Base-by-base conservation (phyloP, 345 rosid genomes). In the Euphorbia peplus region DNA sequence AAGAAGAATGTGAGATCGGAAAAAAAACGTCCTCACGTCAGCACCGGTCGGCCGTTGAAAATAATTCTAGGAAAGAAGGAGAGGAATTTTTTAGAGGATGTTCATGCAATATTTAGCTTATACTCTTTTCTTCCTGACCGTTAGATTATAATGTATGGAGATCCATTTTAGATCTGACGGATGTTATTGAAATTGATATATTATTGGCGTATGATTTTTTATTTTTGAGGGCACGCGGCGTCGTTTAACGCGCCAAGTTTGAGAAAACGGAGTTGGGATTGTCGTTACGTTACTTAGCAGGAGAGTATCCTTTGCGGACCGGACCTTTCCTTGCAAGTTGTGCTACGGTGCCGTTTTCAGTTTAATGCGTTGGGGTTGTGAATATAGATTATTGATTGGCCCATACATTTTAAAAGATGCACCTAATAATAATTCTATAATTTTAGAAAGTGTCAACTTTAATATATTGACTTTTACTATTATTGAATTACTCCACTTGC, bases 31-130 rank as follows among this genome's bases (percentile, higher is more conserved):
- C 14, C 8, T 39, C 41, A 42, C 63, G 69, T 71, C 74, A n/a
- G 47, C 74, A 63, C 68, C 68, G 53, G 65, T 44, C 66, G 70
- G 75, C 70, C 41, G 75, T 72, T 72, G 70, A 72, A 41, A 42
- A 6, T 5, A 39, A 39, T 4, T 39, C n/a, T 39, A 8, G 11
- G 50, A 15, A 18, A 44, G 18, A 18, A 44, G 18, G 12, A 44
- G 18, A 44, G 15, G 50, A 28, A 28, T 39, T 57, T 39, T 48
- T 28, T 5, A 0, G 61, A 22, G 24, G 13, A 53, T 14, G 47
- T 30, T 25, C 28, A 18, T 62, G 24, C 44, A 29, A 18, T n/a
- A 42, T 62, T 25, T 62, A 52, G 26, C 62, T 41, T 51, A 44
- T 62, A 21, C 41, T 24, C 57, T 6, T 25, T 28, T 11, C 13